Evolutionary conservation across 345 rosid genomes (phyloP).

Genomic region (Salix purpurea): DNA sequence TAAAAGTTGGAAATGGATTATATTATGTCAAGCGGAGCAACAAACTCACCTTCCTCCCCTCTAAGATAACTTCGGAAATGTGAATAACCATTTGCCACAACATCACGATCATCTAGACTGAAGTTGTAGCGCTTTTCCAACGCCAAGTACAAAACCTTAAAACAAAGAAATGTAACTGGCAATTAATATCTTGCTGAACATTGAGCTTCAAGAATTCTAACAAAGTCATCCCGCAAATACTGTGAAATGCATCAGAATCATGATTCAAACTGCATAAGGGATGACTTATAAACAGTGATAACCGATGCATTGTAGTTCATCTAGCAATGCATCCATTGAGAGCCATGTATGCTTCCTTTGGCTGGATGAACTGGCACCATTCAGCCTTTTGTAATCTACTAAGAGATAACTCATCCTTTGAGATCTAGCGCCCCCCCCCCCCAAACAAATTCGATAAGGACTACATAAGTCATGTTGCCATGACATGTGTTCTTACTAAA

Average conservation of each 20-base stretch:
- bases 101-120: conserved; percentile 61
- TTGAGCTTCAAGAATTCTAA: background rate
- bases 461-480: background rate
- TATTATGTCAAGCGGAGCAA: background rate
- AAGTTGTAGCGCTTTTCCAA: conserved; percentile 94
- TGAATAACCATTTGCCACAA: conserved; percentile 78
- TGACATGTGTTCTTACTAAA: background rate
- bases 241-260: background rate
- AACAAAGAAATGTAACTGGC: background rate
- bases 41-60: conserved; percentile 42
- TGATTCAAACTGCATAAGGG: background rate
- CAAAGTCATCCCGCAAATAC: background rate
- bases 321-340: background rate
- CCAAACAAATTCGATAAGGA: background rate
- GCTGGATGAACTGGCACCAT: background rate
- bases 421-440: background rate
- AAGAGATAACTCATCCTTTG: background rate
- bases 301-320: background rate
- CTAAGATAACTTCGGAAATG: conserved; percentile 54
- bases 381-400: conserved; percentile 1
- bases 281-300: background rate
- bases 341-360: background rate
- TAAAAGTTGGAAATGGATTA: background rate
- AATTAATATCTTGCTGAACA: background rate
- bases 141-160: conserved; percentile 70